Evolutionary conservation across 768 basidiomycete species (phyloP), one percentile per base, ranked within the genome.

Genomic region (Phanerodontia chrysosporium): DNA sequence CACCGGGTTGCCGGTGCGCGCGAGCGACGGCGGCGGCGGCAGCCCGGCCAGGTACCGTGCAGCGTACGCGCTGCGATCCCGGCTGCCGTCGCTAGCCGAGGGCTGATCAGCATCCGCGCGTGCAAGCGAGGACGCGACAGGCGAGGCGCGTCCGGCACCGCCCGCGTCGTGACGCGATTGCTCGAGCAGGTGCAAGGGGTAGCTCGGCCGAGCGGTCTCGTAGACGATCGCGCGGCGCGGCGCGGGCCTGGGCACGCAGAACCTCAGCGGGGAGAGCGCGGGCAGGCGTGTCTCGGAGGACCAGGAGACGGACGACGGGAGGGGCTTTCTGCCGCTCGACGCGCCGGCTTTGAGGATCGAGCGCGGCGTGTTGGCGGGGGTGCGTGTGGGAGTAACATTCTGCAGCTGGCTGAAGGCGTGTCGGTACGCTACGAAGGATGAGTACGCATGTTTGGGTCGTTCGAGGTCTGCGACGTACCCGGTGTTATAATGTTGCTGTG

Each of bases 1-100:
- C 45, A 46, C 45, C 16, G 21, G 45, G 45, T 10, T 22, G 48
- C 54, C 54, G 16, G 42, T 44, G 32, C 36, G 35, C 32, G 54
- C 39, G 25, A 55, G 54, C 25, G 54, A 55, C 24, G 54, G 54
- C 30, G 14, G 14, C 2, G 54, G 54, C 12, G 28, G 21, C 24
- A 55, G 42, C 22, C 54, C 54, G 12, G 54, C 32, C 7, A 55
- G 54, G 39, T 55, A 55, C n/a, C 54, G 54, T 21, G 39, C 54
- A 5, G 54, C 54, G 39, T 55, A 55, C 32, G 28, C n/a, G n/a
- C n/a, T n/a, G n/a, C 45, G 45, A n/a, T 7, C 45, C 13, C 32
- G 32, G n/a, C n/a, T n/a, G n/a, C n/a, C n/a, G n/a, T n/a, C 32
- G 32, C 32, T 35, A 6, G 13, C 32, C 32, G 32, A 13, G 7